Evolutionary conservation across 73 alveolate genomes (phyloP).

Genomic region (Paramecium primaurelia): DNA sequence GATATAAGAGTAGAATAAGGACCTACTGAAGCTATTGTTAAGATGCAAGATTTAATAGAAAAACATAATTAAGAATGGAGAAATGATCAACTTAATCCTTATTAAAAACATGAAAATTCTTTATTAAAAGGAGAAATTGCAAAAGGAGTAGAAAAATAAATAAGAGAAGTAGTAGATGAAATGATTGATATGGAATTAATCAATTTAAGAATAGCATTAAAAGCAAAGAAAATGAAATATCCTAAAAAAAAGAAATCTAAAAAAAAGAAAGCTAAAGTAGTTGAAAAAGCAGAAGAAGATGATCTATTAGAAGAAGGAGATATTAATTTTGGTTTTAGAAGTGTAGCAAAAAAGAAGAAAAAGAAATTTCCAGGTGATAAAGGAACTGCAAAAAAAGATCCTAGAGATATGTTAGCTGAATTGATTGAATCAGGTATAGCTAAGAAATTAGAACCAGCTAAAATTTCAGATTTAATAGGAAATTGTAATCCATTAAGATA

Average conservation of each 20-base stretch:
- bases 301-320: constrained; percentile 28
- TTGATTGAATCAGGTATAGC: constrained; percentile 58
- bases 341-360: constrained; percentile 12
- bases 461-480: constrained; percentile 44
- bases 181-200: constrained; percentile 63
- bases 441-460: constrained; percentile 48
- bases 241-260: constrained; percentile 64
- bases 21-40: constrained; percentile 55
- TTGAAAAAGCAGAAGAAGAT: constrained; percentile 21
- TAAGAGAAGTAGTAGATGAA: constrained; percentile 57
- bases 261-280: constrained; percentile 64
- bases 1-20: constrained; percentile 57
- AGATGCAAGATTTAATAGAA: constrained; percentile 44
- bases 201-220: constrained; percentile 45
- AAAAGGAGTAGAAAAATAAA: constrained; percentile 50
- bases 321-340: not conserved
- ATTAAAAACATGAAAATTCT: constrained; percentile 36
- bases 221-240: constrained; percentile 78
- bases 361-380: constrained; percentile 65
- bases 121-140: constrained; percentile 41
- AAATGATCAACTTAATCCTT: not conserved
- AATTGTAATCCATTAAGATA: constrained; percentile 49
- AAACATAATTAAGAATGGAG: constrained; percentile 52
- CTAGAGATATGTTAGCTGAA: constrained; percentile 79
- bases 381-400: constrained; percentile 72